Conservation (phyloP, 2,329 filamentous ascomycete genomes). For the Neurospora crassa region DNA sequence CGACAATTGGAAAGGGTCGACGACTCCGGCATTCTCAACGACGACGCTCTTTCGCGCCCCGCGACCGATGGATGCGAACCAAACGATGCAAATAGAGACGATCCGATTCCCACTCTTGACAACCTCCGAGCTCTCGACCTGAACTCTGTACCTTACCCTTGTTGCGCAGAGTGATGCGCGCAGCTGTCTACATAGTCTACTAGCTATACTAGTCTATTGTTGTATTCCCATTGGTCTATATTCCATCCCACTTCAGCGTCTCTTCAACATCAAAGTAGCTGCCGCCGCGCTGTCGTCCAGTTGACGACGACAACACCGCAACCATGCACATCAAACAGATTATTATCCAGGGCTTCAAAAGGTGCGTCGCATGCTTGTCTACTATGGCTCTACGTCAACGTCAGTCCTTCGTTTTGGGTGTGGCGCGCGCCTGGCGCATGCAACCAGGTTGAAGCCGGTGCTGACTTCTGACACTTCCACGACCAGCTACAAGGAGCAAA, state of each 20-base stretch:
- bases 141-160: background rate
- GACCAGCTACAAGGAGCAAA: constrained; percentile 95
- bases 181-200: background rate
- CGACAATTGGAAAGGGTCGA: background rate
- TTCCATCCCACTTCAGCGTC: background rate
- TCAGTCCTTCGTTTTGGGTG: background rate
- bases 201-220: background rate
- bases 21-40: background rate
- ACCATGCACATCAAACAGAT: constrained; percentile 99
- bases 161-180: background rate
- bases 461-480: constrained; percentile 13
- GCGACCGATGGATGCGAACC: background rate
- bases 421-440: background rate
- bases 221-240: background rate
- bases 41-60: background rate
- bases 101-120: background rate
- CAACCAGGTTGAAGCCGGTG: background rate
- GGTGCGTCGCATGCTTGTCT: constrained; percentile 39
- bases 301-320: constrained; percentile 21
- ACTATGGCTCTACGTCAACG: background rate
- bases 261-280: background rate
- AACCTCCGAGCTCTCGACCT: background rate
- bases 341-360: constrained; percentile 99
- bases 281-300: constrained; percentile 13
- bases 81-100: background rate